Evolutionary conservation across 164 flowering plant genomes (phyloP).

Genomic region (Dillenia turbinata): DNA sequence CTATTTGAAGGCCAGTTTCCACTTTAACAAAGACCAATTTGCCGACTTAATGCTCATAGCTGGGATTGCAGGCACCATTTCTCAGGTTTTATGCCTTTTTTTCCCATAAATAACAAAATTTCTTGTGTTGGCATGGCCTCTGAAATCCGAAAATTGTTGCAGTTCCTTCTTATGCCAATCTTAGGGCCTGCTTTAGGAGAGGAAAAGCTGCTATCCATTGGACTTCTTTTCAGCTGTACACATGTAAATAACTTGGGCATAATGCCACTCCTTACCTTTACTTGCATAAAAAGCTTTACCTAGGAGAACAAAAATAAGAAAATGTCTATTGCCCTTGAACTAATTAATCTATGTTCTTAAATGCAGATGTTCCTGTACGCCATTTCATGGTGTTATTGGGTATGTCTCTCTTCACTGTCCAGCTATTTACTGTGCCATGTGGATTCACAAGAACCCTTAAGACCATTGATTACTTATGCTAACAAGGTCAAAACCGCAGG

Average conservation of each 20-base stretch:
- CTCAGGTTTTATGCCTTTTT: conserved; percentile 47
- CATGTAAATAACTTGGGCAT: conserved; percentile 37
- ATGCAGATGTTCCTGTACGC: conserved; percentile 72
- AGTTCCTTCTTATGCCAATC: conserved; percentile 75
- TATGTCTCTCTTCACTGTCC: conserved; percentile 21
- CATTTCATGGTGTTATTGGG: conserved; percentile 82
- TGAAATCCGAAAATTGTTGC: conserved; percentile 13
- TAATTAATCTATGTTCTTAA: conserved; percentile 1
- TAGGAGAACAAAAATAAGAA: too few relatives aligned
- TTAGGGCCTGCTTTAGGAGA: conserved; percentile 56
- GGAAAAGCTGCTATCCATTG: conserved; percentile 63
- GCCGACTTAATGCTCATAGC: conserved; percentile 73
- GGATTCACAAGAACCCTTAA: too few relatives aligned
- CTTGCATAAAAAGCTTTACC: too few relatives aligned
- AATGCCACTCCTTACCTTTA: neutral
- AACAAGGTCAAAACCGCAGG: conserved; percentile 20
- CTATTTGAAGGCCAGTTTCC: conserved; percentile 76
- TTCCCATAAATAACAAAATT: too few relatives aligned
- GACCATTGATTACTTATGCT: too few relatives aligned
- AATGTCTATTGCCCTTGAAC: neutral
- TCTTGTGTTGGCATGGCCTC: too few relatives aligned
- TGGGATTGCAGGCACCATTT: conserved; percentile 52
- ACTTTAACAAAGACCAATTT: conserved; percentile 79
- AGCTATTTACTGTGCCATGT: too few relatives aligned
- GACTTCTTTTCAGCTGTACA: conserved; percentile 47